phyloP scores from a whole-genome alignment of 2,329 filamentous ascomycete genomes.

The Pezicula carpinea region DNA sequence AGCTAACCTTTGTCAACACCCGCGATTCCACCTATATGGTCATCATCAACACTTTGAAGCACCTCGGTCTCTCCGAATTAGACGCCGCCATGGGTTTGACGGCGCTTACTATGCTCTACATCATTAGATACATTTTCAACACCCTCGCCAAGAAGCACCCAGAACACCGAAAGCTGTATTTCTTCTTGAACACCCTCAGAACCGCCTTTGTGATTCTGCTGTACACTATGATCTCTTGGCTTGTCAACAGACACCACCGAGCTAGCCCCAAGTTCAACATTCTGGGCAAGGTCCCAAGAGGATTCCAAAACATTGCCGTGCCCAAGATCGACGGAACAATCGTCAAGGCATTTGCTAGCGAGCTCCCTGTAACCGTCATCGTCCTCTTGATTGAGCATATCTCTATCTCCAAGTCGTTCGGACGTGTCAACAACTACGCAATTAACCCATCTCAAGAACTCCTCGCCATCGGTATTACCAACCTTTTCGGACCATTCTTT shows the following conservation, averaged over 20 bases:
- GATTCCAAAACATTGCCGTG: constrained; percentile 75
- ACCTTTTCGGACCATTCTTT: constrained; percentile 85
- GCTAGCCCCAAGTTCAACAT: constrained; percentile 67
- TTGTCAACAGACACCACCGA: constrained; percentile 68
- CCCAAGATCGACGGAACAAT: constrained; percentile 64
- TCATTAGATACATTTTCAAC: constrained; percentile 64
- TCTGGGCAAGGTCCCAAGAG: constrained; percentile 71
- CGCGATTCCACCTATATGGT: constrained; percentile 76
- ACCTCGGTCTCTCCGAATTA: constrained; percentile 61
- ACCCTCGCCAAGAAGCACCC: constrained; percentile 66
- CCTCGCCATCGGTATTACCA: constrained; percentile 87
- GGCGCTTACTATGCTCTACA: constrained; percentile 71
- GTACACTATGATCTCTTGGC: constrained; percentile 86
- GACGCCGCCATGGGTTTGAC: constrained; percentile 88
- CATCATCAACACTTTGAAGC: constrained; percentile 75
- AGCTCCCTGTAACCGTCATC: constrained; percentile 83
- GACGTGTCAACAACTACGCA: constrained; percentile 90
- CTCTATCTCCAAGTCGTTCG: constrained; percentile 95
- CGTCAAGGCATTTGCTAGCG: constrained; percentile 60
- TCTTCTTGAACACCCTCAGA: constrained; percentile 87
- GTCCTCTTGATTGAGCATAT: constrained; percentile 97
- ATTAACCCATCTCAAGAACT: constrained; percentile 96
- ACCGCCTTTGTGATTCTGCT: constrained; percentile 88
- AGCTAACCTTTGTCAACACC: constrained; percentile 52
- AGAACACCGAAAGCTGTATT: constrained; percentile 66